A percentile compares a stretch with the other conserved stretches of the same genome.
These are phyloP conservation scores for Cystobasidiaceae sp. DNA, from an alignment of 1,284 basidiomycete species.

Conservation along the genomic window DNA sequence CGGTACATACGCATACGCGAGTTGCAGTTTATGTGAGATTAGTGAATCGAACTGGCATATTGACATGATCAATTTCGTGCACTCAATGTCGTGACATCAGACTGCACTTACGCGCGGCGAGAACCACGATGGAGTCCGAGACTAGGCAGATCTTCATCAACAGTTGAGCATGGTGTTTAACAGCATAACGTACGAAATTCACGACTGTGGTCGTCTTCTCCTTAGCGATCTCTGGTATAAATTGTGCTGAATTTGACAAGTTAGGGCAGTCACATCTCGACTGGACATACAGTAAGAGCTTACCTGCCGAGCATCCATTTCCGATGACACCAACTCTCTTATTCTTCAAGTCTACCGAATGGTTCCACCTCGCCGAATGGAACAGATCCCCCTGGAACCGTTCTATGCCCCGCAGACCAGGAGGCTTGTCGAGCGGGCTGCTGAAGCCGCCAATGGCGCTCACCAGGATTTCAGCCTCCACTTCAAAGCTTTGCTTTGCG, in stretches of 20 bases:
- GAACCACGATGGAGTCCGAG: conserved; percentile 33
- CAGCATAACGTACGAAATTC: conserved; percentile 27
- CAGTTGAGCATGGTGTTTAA: no score
- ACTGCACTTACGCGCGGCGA: conserved; percentile 4
- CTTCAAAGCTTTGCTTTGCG: conserved; percentile 1
- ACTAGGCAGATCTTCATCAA: no score
- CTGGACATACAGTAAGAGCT: conserved; percentile 18
- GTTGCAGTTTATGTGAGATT: background rate
- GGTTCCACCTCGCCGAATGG: conserved; percentile 47
- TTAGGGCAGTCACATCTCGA: conserved; percentile 25
- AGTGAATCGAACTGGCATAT: background rate
- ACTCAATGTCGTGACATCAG: background rate
- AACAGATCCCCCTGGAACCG: conserved; percentile 42
- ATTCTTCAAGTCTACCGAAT: conserved; percentile 42
- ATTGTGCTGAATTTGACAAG: conserved; percentile 33
- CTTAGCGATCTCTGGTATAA: conserved; percentile 31
- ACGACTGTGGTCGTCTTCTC: conserved; percentile 27
- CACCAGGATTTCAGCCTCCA: conserved; percentile 31
- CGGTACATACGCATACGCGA: conserved; percentile 5
- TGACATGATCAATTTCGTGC: no score
- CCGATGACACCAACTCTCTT: conserved; percentile 46
- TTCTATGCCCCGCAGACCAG: conserved; percentile 32
- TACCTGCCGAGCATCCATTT: conserved; percentile 41
- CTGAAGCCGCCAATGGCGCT: conserved; percentile 34
- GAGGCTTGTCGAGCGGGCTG: conserved; percentile 28